Evolutionary conservation across 139 green algal species (phyloP).

Genomic region (Desmodesmus armatus): DNA sequence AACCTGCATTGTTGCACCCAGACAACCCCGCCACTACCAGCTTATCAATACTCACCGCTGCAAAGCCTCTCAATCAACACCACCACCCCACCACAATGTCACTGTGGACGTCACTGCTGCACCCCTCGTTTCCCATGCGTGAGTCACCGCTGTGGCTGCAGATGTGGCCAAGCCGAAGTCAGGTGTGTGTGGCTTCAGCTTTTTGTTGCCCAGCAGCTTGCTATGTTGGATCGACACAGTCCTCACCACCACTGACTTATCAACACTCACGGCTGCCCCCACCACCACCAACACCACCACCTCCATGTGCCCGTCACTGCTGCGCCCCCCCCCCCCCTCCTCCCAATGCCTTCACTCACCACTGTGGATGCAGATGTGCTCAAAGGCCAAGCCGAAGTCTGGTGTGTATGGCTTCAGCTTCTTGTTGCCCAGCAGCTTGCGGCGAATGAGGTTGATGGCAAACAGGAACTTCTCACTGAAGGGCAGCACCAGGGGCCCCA

Average conservation of each 20-base stretch:
- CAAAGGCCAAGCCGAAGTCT: constrained; percentile 97
- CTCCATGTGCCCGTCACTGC: no score
- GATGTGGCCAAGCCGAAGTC: constrained; percentile 98
- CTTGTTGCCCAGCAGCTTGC: constrained; percentile 62
- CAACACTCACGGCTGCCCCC: no score
- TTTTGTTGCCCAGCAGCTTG: constrained; percentile 15
- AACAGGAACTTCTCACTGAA: constrained; percentile 84
- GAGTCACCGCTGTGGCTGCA: constrained; percentile 94
- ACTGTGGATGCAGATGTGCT: constrained; percentile 98
- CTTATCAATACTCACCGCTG: no score
- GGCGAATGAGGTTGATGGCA: constrained; percentile 86
- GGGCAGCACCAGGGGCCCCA: constrained; percentile 74
- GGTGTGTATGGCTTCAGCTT: constrained; percentile 88
- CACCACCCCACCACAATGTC: no score
- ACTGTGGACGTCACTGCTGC: no score
- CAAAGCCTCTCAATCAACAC: no score
- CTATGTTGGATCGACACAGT: no score
- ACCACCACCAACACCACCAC: no score
- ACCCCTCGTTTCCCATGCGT: no score
- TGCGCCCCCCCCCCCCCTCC: not conserved
- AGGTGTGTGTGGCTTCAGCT: constrained; percentile 87
- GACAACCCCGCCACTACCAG: no score
- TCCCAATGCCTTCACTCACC: constrained; percentile 32
- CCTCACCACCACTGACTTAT: no score
- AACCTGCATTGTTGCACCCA: no score